Evolutionary conservation across 768 basidiomycete genomes (phyloP), one percentile per base, ranked within the genome.

Genomic region (Coprinopsis strossmayeri): DNA sequence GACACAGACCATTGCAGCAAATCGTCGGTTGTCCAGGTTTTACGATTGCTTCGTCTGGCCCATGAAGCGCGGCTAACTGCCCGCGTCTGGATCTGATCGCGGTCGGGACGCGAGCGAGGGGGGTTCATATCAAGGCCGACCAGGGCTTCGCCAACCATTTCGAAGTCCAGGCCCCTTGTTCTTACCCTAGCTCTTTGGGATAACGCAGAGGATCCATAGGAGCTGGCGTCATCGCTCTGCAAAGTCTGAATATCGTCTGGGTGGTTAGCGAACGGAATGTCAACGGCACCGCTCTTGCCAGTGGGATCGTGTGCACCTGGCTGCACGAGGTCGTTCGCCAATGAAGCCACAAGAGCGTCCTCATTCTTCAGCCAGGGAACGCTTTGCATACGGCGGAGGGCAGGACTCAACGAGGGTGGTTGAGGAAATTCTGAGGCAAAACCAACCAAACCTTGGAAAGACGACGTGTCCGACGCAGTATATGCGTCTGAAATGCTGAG

Each of bases 331-430:
- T 32, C 30, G 9, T 7, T 32, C 30, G 30, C 30, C 7, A 15
- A 32, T 32, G 30, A 32, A 32, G 30, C 15, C 30, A 32, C 15
- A 15, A 13, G 21, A 13, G 20, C 23, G 12, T 59, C 59, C 23
- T 63, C 63, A 30, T 60, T 61, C 21, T 60, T 61, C 51, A 71
- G 69, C 61, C 70, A 62, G 26, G 72, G 74, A 12, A 69, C 69
- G 53, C 71, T 74, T 37, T 67, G 67, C 67, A 74, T 71, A 34
- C 69, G 65, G 12, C 72, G 65, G 24, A 73, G 59, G 26, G 63
- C 62, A 5, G 71, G 69, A 52, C 64, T 68, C 11, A 69, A 64
- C 10, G 67, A 65, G 21, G 74, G 74, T 1, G 74, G 74, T 48
- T 66, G 65, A 11, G 69, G 67, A 53, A 70, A 69, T 45, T 67